A percentile compares a stretch with the other conserved stretches of the same genome.
phyloP scores from a whole-genome alignment of 2,329 filamentous ascomycete species.

The Calonectria crousiana region DNA sequence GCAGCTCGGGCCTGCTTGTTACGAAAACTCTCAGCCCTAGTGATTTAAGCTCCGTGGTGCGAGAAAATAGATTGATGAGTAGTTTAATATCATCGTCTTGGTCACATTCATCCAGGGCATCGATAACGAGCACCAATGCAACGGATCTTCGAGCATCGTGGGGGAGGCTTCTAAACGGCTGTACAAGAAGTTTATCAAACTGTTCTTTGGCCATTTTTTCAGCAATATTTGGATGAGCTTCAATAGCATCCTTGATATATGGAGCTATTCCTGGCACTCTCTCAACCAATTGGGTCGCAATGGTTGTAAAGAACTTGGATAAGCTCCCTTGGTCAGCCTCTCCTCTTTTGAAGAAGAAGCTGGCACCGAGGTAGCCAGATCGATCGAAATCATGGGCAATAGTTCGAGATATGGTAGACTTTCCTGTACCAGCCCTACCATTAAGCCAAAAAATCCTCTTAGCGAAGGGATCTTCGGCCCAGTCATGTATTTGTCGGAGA shows the following conservation, averaged over 20 bases:
- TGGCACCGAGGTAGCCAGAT: too few relatives aligned
- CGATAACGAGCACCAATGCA: conserved; percentile 48
- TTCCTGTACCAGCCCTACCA: too few relatives aligned
- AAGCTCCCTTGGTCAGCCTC: too few relatives aligned
- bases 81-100: conserved; percentile 45
- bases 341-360: too few relatives aligned
- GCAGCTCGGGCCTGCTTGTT: conserved; percentile 57
- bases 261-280: not conserved
- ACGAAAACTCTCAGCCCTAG: conserved; percentile 51
- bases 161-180: conserved; percentile 44
- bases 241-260: not conserved
- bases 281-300: not conserved
- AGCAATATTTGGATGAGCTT: not conserved
- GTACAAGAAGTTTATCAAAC: conserved; percentile 54
- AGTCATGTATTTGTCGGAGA: too few relatives aligned
- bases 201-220: conserved; percentile 49
- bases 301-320: too few relatives aligned
- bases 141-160: not conserved
- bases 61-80: conserved; percentile 44
- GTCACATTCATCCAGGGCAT: conserved; percentile 47
- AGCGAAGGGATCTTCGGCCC: too few relatives aligned
- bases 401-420: too few relatives aligned
- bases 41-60: conserved; percentile 26
- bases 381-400: too few relatives aligned
- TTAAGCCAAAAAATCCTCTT: too few relatives aligned